Evolutionary conservation across 129 eudicot species (phyloP).

Genomic region (Ambrosia trifida): DNA sequence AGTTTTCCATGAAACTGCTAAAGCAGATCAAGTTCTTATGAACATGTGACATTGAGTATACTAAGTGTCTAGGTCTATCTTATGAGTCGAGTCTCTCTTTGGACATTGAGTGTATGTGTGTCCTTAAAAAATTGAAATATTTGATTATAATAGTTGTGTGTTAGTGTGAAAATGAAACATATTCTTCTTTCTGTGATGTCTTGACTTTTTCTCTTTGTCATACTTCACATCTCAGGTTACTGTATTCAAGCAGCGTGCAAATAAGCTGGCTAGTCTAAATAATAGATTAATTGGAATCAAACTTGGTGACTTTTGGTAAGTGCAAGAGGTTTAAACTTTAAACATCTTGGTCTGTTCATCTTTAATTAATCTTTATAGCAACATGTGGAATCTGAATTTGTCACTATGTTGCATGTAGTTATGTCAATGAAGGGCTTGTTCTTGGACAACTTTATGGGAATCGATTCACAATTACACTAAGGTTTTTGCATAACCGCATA

Average conservation of each 20-base stretch:
- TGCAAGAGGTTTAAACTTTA: conserved; percentile 8
- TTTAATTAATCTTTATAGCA: conserved; percentile 13
- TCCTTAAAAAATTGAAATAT: background rate
- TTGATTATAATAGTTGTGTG: conserved; percentile 6
- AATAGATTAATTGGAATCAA: conserved; percentile 77
- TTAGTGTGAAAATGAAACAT: background rate
- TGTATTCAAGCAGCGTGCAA: conserved; percentile 80
- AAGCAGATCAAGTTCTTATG: no score
- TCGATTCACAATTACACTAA: conserved; percentile 80
- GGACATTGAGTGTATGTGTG: background rate
- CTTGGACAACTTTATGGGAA: conserved; percentile 95
- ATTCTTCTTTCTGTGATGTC: conserved; percentile 15
- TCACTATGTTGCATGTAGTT: conserved; percentile 48
- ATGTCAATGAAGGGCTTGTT: conserved; percentile 88
- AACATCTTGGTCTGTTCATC: conserved; percentile 5
- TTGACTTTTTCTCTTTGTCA: conserved; percentile 15
- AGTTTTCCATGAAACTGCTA: no score
- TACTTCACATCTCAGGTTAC: conserved; percentile 57
- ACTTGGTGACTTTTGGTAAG: conserved; percentile 91
- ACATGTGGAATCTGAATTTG: conserved; percentile 18
- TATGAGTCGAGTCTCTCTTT: background rate
- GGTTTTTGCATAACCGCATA: conserved; percentile 42
- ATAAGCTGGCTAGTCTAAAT: conserved; percentile 74
- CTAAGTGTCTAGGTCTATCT: background rate
- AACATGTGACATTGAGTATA: no score